Evolutionary conservation across 208 protist species (phyloP).

Genomic region (Spongospora subterranea): DNA sequence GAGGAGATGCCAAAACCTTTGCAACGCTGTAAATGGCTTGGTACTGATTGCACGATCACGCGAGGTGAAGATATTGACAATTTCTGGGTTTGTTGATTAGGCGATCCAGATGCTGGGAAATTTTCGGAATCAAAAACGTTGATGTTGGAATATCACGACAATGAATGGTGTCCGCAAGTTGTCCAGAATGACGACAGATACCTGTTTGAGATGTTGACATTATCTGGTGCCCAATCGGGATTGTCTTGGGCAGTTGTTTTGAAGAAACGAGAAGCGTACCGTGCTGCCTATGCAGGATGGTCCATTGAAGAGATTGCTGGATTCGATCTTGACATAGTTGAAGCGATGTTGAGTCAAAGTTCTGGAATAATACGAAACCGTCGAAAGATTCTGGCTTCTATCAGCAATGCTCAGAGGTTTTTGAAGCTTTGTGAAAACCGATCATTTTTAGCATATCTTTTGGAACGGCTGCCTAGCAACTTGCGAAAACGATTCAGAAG

Average conservation of each 20-base stretch:
- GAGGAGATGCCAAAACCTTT: background rate
- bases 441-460: background rate
- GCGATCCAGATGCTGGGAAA: background rate
- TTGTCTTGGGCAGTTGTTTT: background rate
- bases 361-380: background rate
- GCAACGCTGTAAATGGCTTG: background rate
- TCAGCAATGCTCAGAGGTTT: background rate
- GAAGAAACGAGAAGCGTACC: background rate
- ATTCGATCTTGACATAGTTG: background rate
- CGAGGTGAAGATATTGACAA: no score
- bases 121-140: background rate
- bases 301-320: background rate
- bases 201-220: background rate
- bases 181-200: background rate
- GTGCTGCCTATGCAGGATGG: background rate
- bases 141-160: background rate
- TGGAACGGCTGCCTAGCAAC: background rate
- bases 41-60: background rate
- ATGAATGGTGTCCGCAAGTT: background rate
- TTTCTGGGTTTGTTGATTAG: background rate
- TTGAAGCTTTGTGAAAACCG: background rate
- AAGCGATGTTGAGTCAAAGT: background rate
- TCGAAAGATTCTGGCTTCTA: background rate
- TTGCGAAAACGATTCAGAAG: background rate
- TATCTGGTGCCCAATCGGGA: background rate